Conservation (phyloP, 805 yeast species). For the Zygoascus flipseniorum region DNA sequence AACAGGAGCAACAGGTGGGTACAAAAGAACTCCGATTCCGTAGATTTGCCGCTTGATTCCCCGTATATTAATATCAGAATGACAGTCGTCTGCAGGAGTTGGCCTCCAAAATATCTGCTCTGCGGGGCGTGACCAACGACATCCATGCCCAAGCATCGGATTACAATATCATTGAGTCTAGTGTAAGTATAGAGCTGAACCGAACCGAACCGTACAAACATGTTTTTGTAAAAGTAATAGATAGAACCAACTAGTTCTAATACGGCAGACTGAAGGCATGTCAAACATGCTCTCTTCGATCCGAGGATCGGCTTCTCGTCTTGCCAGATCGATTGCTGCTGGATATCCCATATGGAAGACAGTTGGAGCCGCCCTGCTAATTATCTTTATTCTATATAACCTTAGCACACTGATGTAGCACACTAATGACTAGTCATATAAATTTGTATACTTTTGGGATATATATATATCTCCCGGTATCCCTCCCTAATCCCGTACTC, state of each 20-base stretch:
- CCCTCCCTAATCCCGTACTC: constrained; percentile 3
- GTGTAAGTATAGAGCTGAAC: constrained; percentile 33
- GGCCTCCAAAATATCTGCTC: constrained; percentile 56
- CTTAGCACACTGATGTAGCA: constrained; percentile 40
- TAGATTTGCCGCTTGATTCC: too few relatives aligned
- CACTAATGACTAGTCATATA: background rate
- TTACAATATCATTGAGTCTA: constrained; percentile 30
- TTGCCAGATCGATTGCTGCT: constrained; percentile 45
- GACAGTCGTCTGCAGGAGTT: constrained; percentile 53
- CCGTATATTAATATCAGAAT: constrained; percentile 35
- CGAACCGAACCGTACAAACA: constrained; percentile 14
- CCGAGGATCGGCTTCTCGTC: constrained; percentile 42
- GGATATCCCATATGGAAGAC: constrained; percentile 55
- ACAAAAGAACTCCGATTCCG: background rate
- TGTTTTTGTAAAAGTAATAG: background rate
- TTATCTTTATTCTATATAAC: constrained; percentile 50
- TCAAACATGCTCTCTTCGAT: constrained; percentile 40
- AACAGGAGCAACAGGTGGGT: constrained; percentile 25
- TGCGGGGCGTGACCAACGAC: constrained; percentile 59
- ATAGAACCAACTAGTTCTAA: background rate
- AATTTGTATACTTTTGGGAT: background rate
- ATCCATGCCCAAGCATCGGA: constrained; percentile 57
- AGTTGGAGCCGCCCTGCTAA: constrained; percentile 47
- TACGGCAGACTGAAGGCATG: constrained; percentile 38
- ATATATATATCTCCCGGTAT: background rate